Evolutionary conservation across 805 yeast species (phyloP).

Genomic region (Kodamaea kakaduensis): DNA sequence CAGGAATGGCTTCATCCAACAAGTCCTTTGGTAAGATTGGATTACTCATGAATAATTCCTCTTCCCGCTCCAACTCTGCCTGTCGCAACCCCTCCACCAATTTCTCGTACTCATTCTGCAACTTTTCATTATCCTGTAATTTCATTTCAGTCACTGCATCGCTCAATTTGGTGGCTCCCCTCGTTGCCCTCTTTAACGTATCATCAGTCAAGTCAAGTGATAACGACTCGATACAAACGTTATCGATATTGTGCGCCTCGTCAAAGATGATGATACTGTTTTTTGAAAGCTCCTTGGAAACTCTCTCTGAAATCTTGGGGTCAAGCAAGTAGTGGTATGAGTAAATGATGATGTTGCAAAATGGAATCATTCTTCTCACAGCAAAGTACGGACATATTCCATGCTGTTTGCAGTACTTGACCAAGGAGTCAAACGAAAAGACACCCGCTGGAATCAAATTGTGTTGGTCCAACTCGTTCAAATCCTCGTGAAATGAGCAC

Average conservation of each 20-base stretch:
- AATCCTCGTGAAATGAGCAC: conserved; percentile 88
- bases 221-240: conserved; percentile 94
- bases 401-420: conserved; percentile 69
- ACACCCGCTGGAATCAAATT: conserved; percentile 90
- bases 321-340: conserved; percentile 95
- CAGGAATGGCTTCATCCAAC: conserved; percentile 91
- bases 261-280: conserved; percentile 94
- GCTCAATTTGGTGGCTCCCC: conserved; percentile 79
- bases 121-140: conserved; percentile 71
- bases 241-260: conserved; percentile 98
- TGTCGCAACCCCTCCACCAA: conserved; percentile 86
- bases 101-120: conserved; percentile 87
- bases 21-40: conserved; percentile 86
- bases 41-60: conserved; percentile 74
- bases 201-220: conserved; percentile 92
- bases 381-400: conserved; percentile 96
- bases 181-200: conserved; percentile 75
- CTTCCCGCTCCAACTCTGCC: conserved; percentile 59
- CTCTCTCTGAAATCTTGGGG: conserved; percentile 96
- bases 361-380: conserved; percentile 94
- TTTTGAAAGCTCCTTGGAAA: conserved; percentile 84
- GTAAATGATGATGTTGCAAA: conserved; percentile 90
- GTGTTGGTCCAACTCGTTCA: conserved; percentile 82
- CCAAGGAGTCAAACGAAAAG: conserved; percentile 83
- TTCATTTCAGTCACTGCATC: conserved; percentile 83